Conservation (phyloP, 1,284 basidiomycete species). For the Ustilago shanxiensis region DNA sequence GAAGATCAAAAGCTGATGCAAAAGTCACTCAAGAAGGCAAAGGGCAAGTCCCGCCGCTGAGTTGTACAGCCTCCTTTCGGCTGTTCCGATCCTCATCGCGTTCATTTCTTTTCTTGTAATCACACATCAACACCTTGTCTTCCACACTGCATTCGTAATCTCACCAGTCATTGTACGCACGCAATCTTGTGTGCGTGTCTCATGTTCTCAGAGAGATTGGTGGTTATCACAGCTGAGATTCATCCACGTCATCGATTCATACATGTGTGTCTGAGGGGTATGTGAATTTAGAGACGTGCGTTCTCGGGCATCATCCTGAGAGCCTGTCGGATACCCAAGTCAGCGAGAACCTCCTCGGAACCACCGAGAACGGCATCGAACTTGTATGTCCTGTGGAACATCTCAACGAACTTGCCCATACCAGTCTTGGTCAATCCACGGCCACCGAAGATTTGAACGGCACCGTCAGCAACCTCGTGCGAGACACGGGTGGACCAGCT, state of each 20-base stretch:
- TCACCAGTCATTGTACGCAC: neutral
- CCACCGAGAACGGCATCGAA: slow-evolving; percentile 74
- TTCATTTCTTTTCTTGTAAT: slow-evolving; percentile 4
- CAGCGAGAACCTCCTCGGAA: slow-evolving; percentile 72
- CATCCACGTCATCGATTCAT: slow-evolving; percentile 1
- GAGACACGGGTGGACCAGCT: slow-evolving; percentile 67
- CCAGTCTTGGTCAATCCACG: slow-evolving; percentile 77
- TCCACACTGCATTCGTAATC: neutral
- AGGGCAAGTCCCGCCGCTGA: slow-evolving; percentile 31
- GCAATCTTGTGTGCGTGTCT: no score
- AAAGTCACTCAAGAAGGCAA: slow-evolving; percentile 47
- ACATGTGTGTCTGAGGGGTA: neutral
- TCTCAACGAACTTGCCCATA: slow-evolving; percentile 75
- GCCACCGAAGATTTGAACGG: slow-evolving; percentile 82
- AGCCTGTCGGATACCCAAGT: slow-evolving; percentile 74
- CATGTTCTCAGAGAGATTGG: no score
- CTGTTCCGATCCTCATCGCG: neutral
- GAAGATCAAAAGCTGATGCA: slow-evolving; percentile 52
- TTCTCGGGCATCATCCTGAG: slow-evolving; percentile 67
- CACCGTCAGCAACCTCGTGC: slow-evolving; percentile 77
- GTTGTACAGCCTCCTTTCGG: neutral
- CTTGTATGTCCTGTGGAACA: slow-evolving; percentile 78
- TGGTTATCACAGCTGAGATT: neutral
- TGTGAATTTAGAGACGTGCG: slow-evolving; percentile 43
- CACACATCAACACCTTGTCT: neutral